phyloP scores from a whole-genome alignment of 768 basidiomycete genomes.

The Rickenella mellea region DNA sequence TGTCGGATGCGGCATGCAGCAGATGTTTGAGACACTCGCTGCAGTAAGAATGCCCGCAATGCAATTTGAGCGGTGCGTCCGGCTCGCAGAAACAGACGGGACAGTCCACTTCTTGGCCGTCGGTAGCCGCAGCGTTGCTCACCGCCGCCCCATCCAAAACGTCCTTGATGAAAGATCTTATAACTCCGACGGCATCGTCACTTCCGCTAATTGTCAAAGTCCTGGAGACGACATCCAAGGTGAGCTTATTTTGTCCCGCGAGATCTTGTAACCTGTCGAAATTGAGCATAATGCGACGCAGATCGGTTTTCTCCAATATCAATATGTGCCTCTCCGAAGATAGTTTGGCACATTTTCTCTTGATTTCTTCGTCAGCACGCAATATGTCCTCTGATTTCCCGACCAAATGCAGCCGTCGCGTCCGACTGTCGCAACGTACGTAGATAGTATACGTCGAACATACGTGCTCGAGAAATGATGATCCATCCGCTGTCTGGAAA shows the following conservation, averaged over 20 bases:
- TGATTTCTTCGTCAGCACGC: slow-evolving; percentile 32
- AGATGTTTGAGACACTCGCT: slow-evolving; percentile 50
- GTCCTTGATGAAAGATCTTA: slow-evolving; percentile 10
- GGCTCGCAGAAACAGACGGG: slow-evolving; percentile 64
- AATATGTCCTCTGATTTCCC: slow-evolving; percentile 36
- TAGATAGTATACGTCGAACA: slow-evolving; percentile 24
- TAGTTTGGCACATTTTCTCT: slow-evolving; percentile 36
- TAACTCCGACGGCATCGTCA: slow-evolving; percentile 31
- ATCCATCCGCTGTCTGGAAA: slow-evolving; percentile 32
- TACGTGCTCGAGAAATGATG: slow-evolving; percentile 25
- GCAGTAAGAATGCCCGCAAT: slow-evolving; percentile 66
- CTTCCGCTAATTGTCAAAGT: slow-evolving; percentile 48
- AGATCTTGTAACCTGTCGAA: slow-evolving; percentile 34
- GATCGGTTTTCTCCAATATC: slow-evolving; percentile 33
- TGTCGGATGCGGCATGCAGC: slow-evolving; percentile 45
- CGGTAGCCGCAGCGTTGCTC: too few relatives aligned
- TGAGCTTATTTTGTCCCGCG: slow-evolving; percentile 50
- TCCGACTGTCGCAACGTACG: slow-evolving; percentile 31
- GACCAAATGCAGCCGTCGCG: slow-evolving; percentile 40
- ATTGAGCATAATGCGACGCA: slow-evolving; percentile 39
- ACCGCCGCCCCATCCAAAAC: slow-evolving; percentile 9
- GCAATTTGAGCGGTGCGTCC: slow-evolving; percentile 38
- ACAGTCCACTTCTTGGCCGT: too few relatives aligned
- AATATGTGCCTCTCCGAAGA: slow-evolving; percentile 34
- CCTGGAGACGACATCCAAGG: slow-evolving; percentile 34